Evolutionary conservation across 306 rosid genomes (phyloP), one percentile per base, ranked within the genome.

Genomic region (Glycine latifolia): DNA sequence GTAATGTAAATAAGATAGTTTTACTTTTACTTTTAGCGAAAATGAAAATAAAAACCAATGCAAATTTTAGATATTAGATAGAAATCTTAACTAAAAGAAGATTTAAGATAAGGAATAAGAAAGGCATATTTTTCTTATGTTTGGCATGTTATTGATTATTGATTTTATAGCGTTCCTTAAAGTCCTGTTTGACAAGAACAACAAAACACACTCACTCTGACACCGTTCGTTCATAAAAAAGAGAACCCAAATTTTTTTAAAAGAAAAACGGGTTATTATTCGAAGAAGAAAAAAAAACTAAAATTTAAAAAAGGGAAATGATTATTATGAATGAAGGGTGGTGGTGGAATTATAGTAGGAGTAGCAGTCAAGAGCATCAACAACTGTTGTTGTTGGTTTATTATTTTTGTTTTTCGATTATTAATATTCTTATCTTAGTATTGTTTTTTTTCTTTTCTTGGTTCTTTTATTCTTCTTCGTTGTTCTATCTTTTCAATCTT

Each of bases 281-380:
- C 67, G 17, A 59, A 41, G 47, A 67, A 69, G 61, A 71, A 72
- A 56, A 78, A 56, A 78, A 73, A 54, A 5, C 0, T 47, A 47
- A 47, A 83, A 78, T 66, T 66, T 55, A 77, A 83, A 85, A 85
- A 73, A 16, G 82, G 47, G 44, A 31, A 78, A 87, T 83, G 86
- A 89, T 87, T 58, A 91, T 87, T 58, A 84, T 84, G 31, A 26
- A 84, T 84, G 92, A 90, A 90, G 85, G 91, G 91, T 85, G 87
- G 88, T 85, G 89, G 89, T 86, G 89, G 94, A 84, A 87, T 89
- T 88, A 69, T 86, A 67, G 89, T 75, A 53, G 71, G 5, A 58
- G 83, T 47, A 56, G 79, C 88, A 86, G 76, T 88, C 86, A 88
- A 76, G 84, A 79, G 80, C 67, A 76, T 0, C 31, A 26, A 26